phyloP scores from a whole-genome alignment of 2,329 filamentous ascomycete species.

The Diaporthe citriasiana region DNA sequence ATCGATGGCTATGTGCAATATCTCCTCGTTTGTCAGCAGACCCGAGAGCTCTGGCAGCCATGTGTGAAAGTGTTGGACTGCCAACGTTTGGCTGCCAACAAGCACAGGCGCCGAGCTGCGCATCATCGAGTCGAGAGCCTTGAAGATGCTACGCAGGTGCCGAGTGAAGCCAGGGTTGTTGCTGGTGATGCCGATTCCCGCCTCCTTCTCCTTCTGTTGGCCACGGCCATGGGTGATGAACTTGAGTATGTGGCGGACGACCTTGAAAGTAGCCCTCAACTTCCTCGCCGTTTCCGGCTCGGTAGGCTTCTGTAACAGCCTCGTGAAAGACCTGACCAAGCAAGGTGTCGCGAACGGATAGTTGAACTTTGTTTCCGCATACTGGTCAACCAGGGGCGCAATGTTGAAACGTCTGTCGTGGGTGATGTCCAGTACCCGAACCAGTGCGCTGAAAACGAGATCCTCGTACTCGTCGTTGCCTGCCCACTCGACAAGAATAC shows the following conservation, averaged over 20 bases:
- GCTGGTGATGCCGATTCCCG: constrained; percentile 85
- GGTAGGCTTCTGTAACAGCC: constrained; percentile 84
- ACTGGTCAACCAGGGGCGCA: constrained; percentile 90
- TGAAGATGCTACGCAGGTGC: constrained; percentile 89
- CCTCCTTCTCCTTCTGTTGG: constrained; percentile 91
- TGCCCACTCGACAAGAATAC: constrained; percentile 90
- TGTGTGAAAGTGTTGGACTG: constrained; percentile 95
- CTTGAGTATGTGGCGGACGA: constrained; percentile 91
- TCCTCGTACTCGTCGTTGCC: constrained; percentile 94
- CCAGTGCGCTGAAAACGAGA: constrained; percentile 89
- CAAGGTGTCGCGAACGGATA: constrained; percentile 94
- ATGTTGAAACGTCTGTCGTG: constrained; percentile 95
- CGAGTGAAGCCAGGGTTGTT: constrained; percentile 81
- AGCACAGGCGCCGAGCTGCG: constrained; percentile 85
- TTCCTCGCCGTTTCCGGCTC: constrained; percentile 88
- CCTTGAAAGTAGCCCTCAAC: constrained; percentile 92
- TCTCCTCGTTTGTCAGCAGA: constrained; percentile 84
- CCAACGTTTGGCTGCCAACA: constrained; percentile 93
- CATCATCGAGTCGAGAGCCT: constrained; percentile 91
- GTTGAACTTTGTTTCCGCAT: constrained; percentile 89
- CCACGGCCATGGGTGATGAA: constrained; percentile 92
- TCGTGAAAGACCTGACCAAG: constrained; percentile 86
- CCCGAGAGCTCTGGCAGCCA: constrained; percentile 94
- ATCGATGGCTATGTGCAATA: constrained; percentile 90
- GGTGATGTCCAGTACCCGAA: constrained; percentile 91